Percentiles rank a stretch among this genome's conserved stretches.
phyloP scores from a whole-genome alignment of 805 yeast genomes.

The Metschnikowia anglica region DNA sequence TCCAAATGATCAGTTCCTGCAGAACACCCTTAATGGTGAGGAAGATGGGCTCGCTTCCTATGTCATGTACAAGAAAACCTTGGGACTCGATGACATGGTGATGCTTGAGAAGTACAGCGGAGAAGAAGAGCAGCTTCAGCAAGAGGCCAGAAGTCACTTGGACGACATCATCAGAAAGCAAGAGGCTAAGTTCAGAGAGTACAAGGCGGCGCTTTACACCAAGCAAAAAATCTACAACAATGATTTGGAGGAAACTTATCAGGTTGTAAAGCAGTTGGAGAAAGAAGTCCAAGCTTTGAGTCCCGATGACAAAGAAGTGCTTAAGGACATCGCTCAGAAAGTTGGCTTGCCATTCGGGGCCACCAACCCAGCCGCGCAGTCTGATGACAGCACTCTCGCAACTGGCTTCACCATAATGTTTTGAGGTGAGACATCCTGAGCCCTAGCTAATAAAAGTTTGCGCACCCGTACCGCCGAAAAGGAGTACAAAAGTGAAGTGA shows the following conservation, averaged over 20 bases:
- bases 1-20: conserved; percentile 7
- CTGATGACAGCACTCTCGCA: conserved; percentile 17
- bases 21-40: conserved; percentile 7
- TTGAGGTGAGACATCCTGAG: conserved; percentile 8
- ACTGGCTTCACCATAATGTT: conserved; percentile 19
- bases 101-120: conserved; percentile 19
- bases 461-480: conserved; percentile 16
- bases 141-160: conserved; percentile 22
- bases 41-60: conserved; percentile 23
- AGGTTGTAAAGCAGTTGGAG: conserved; percentile 38
- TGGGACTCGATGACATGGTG: conserved; percentile 17
- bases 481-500: conserved; percentile 6
- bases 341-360: conserved; percentile 12
- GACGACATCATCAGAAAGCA: conserved; percentile 44
- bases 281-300: conserved; percentile 17
- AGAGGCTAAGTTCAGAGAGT: conserved; percentile 57
- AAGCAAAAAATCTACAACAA: conserved; percentile 57
- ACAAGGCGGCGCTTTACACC: conserved; percentile 56
- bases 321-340: conserved; percentile 16
- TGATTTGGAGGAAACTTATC: conserved; percentile 48
- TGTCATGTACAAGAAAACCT: conserved; percentile 17
- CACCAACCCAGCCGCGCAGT: conserved; percentile 9
- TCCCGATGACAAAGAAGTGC: conserved; percentile 18
- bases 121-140: conserved; percentile 28
- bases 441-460: conserved; percentile 6